These are phyloP conservation scores for Aquilaria agallochum DNA, from an alignment of 441 rosid species.

Conservation along the genomic window DNA sequence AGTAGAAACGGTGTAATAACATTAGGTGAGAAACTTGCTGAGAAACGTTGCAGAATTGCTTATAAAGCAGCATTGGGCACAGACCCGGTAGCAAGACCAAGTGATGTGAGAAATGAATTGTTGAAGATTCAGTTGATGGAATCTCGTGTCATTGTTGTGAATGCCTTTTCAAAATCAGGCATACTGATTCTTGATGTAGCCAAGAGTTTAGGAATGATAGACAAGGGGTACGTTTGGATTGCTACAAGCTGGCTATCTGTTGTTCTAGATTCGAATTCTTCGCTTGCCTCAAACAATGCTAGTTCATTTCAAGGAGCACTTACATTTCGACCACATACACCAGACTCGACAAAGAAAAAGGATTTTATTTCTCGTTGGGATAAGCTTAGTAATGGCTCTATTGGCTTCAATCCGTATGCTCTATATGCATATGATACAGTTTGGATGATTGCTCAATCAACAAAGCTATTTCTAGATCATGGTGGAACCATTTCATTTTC, in stretches of 20 bases:
- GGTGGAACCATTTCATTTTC: slow-evolving; percentile 74
- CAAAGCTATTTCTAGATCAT: slow-evolving; percentile 50
- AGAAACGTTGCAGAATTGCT: slow-evolving; percentile 68
- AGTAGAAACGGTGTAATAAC: slow-evolving; percentile 67
- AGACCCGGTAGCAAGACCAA: slow-evolving; percentile 38
- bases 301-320: slow-evolving; percentile 58
- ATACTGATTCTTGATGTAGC: slow-evolving; percentile 64
- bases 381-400: slow-evolving; percentile 44
- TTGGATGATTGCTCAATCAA: slow-evolving; percentile 82
- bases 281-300: slow-evolving; percentile 25
- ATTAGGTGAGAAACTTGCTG: slow-evolving; percentile 72
- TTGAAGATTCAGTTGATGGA: slow-evolving; percentile 64
- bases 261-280: slow-evolving; percentile 54
- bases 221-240: slow-evolving; percentile 87
- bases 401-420: slow-evolving; percentile 76
- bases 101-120: slow-evolving; percentile 42
- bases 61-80: slow-evolving; percentile 70
- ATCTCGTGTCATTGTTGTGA: slow-evolving; percentile 63
- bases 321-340: slow-evolving; percentile 68
- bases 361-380: slow-evolving; percentile 68
- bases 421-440: slow-evolving; percentile 90
- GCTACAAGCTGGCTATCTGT: slow-evolving; percentile 79
- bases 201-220: slow-evolving; percentile 73
- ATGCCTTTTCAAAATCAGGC: slow-evolving; percentile 49
- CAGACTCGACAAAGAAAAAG: slow-evolving; percentile 54